A percentile compares a stretch with the other conserved stretches of the same genome.
Conservation (phyloP, 2,329 filamentous ascomycete genomes). For the Periconia digitata region DNA sequence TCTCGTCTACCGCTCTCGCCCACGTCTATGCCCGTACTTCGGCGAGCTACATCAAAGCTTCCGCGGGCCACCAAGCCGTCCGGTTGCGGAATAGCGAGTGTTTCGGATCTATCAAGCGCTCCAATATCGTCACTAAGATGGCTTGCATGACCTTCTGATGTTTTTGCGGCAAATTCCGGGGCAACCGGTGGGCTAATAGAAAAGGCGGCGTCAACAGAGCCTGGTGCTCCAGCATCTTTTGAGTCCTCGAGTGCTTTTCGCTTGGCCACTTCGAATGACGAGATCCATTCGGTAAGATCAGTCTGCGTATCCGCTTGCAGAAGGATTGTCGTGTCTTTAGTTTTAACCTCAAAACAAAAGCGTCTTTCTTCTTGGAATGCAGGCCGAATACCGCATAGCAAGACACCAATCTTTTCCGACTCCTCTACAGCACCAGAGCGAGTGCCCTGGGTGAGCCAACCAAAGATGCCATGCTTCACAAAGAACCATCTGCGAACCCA, state of each 20-base stretch:
- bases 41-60: conserved; percentile 70
- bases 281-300: conserved; percentile 93
- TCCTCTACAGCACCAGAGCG: conserved; percentile 85
- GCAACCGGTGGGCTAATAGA: conserved; percentile 86
- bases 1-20: conserved; percentile 74
- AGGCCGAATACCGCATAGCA: conserved; percentile 90
- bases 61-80: conserved; percentile 60
- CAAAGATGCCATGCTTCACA: conserved; percentile 92
- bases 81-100: conserved; percentile 65
- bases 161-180: conserved; percentile 86
- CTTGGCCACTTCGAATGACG: conserved; percentile 91
- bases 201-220: conserved; percentile 72
- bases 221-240: conserved; percentile 51
- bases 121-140: conserved; percentile 57
- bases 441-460: conserved; percentile 82
- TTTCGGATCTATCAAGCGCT: conserved; percentile 62
- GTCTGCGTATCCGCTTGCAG: conserved; percentile 90
- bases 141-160: conserved; percentile 65
- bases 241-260: conserved; percentile 81
- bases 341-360: conserved; percentile 98
- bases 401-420: conserved; percentile 91
- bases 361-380: conserved; percentile 89
- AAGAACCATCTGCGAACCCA: conserved; percentile 97
- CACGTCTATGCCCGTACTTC: conserved; percentile 61
- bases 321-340: conserved; percentile 86